These are phyloP conservation scores for Pythium utonaiense DNA, from an alignment of 352 stramenopile species.

Conservation along the genomic window DNA sequence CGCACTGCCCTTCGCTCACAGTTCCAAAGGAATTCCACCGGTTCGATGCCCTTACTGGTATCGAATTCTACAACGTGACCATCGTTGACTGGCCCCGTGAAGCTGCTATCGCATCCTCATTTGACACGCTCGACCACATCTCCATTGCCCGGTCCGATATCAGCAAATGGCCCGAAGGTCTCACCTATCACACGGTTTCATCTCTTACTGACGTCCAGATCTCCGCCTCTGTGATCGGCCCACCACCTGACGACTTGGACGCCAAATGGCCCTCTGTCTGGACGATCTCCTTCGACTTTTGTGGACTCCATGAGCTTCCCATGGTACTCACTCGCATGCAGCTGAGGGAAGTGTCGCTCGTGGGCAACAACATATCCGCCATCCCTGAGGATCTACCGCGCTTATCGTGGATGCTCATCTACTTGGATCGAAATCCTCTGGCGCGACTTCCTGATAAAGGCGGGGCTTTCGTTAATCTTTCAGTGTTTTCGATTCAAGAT, in stretches of 20 bases:
- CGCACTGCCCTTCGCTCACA: constrained; percentile 29
- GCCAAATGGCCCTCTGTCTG: constrained; percentile 29
- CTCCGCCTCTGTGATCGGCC: constrained; percentile 21
- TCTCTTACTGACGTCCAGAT: constrained; percentile 38
- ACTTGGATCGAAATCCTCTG: constrained; percentile 36
- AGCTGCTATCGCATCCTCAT: constrained; percentile 27
- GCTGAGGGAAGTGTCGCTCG: constrained; percentile 33
- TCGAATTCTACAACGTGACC: constrained; percentile 48
- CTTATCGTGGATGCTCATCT: constrained; percentile 30
- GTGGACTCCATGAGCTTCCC: constrained; percentile 29
- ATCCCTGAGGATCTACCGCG: constrained; percentile 25
- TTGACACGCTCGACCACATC: constrained; percentile 26
- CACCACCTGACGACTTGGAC: constrained; percentile 26
- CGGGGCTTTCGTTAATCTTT: neutral
- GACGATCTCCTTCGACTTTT: constrained; percentile 42
- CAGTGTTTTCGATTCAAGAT: constrained; percentile 6
- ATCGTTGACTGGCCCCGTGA: constrained; percentile 28
- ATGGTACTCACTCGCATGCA: constrained; percentile 14
- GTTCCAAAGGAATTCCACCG: constrained; percentile 28
- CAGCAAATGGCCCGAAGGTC: constrained; percentile 23
- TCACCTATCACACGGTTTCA: constrained; percentile 28
- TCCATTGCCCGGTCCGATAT: constrained; percentile 31
- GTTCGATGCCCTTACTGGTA: constrained; percentile 29
- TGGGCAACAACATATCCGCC: constrained; percentile 36
- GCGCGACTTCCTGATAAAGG: neutral